Base-by-base conservation (phyloP, 2,329 filamentous ascomycete species). In the Dothideomycetes sp. region DNA sequence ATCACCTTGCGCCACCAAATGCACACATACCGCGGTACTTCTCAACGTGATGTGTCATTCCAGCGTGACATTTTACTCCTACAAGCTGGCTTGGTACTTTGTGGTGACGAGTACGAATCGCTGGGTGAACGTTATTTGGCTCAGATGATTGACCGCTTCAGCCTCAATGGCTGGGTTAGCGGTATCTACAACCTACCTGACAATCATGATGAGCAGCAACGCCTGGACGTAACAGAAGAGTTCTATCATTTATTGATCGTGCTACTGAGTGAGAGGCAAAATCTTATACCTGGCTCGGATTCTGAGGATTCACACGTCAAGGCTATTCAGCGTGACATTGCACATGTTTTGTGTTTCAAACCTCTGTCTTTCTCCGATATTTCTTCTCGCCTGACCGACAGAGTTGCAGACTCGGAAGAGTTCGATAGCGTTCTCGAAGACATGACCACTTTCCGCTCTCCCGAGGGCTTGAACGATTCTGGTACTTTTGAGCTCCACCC, bases 1-100 rank as follows among this genome's bases (percentile, higher is more conserved):
- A 86, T 98, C 55, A 96, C 89, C 52, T 73, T 98, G 37, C 79
- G 89, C 30, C 91, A 98, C 58, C 91, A 98, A 61, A 91, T 93
- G 57, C 83, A 83, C 38, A 91, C 88, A 14, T 98, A 98, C 57
- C 80, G 87, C 12, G 88, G 86, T 31, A 86, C 95, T 11, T 77
- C 79, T 9, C 85, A 93, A 53, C 74, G 91, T 48, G 91, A 98
- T 59, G 84, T 95, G 15, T 87, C 86, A 2, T 89, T 95, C 53
- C 89, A 95, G 52, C 78, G 91, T 43, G 93, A 98, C 55, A 84
- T 98, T 33, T 94, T 96, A 59, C 73, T 98, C 36, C 64, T 98
- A 11, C 91, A 98, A 57, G 87, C 86, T 10, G 88, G 88, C 3
- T 69, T 96, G 56, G 86, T 94, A 1, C 72, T 91, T 2, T 94